These are phyloP conservation scores for Alternaria gansuensis DNA, from an alignment of 2,329 filamentous ascomycete species.

Conservation along the genomic window DNA sequence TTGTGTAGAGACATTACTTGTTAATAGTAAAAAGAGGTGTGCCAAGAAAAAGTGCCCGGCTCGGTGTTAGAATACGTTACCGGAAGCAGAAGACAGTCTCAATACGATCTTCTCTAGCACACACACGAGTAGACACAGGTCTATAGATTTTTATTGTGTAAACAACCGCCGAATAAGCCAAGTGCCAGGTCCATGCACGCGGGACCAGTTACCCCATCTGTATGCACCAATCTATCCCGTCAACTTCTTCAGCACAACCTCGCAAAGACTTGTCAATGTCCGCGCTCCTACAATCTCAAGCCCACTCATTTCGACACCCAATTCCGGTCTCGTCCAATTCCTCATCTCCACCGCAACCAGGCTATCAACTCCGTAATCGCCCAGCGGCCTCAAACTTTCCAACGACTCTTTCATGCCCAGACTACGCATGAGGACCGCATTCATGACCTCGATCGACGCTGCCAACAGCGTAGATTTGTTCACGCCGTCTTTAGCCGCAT, in stretches of 20 bases:
- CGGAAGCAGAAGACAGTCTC: too few relatives aligned
- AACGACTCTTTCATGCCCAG: background rate
- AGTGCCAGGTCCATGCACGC: too few relatives aligned
- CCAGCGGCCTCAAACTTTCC: background rate
- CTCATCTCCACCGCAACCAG: slow-evolving; percentile 6
- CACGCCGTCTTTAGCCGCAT: background rate
- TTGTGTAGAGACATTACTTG: too few relatives aligned
- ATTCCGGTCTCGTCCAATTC: background rate
- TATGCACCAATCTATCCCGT: background rate
- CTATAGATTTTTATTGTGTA: too few relatives aligned
- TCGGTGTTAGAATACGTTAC: too few relatives aligned
- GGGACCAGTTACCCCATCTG: too few relatives aligned
- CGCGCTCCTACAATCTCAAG: background rate
- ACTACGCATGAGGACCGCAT: background rate
- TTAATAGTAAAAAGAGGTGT: too few relatives aligned
- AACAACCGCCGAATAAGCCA: too few relatives aligned
- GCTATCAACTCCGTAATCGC: slow-evolving; percentile 6
- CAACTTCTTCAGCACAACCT: background rate
- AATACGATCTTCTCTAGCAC: too few relatives aligned
- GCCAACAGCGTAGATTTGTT: background rate
- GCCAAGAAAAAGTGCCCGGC: too few relatives aligned
- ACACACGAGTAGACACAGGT: too few relatives aligned
- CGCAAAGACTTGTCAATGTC: background rate
- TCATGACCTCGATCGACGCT: background rate
- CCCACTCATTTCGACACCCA: background rate